Evolutionary conservation across 2,329 filamentous ascomycete species (phyloP).

Genomic region (Cladophialophora chaetospira): DNA sequence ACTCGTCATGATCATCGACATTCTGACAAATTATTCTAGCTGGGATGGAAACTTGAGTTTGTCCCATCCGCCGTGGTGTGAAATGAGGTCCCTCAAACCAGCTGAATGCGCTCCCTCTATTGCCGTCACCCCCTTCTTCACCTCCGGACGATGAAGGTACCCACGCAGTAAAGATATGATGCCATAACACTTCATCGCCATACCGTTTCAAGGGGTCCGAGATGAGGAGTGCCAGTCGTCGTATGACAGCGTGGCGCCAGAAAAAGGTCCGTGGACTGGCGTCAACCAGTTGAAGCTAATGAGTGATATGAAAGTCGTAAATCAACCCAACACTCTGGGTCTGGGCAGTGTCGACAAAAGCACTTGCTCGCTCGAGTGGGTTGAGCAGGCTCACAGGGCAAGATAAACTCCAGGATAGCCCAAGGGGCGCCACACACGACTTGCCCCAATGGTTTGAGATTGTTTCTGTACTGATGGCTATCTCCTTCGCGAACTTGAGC

Average conservation of each 20-base stretch:
- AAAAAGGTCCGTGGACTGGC: constrained; percentile 2
- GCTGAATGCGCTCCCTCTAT: constrained; percentile 1
- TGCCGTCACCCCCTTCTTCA: neutral
- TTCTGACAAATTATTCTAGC: constrained; percentile 8
- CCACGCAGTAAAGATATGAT: constrained; percentile 6
- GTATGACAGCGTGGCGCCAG: constrained; percentile 3
- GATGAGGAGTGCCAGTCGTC: constrained; percentile 3
- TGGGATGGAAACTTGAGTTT: neutral
- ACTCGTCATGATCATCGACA: constrained; percentile 6
- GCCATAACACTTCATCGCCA: constrained; percentile 2
- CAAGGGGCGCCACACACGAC: neutral
- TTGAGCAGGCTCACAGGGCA: constrained; percentile 3
- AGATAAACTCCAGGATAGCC: constrained; percentile 3
- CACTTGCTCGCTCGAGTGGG: constrained; percentile 2
- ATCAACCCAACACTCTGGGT: no score
- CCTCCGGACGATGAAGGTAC: neutral
- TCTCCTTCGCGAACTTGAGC: constrained; percentile 1
- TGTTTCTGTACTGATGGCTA: neutral
- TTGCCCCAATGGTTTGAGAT: constrained; percentile 6
- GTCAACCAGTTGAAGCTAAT: neutral
- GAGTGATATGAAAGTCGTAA: no score
- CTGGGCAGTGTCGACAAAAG: neutral
- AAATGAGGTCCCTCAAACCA: neutral
- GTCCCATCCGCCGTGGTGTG: neutral
- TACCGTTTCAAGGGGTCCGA: neutral